phyloP scores from a whole-genome alignment of 371 early-diverging fungal species.

The Mucor piriformis region DNA sequence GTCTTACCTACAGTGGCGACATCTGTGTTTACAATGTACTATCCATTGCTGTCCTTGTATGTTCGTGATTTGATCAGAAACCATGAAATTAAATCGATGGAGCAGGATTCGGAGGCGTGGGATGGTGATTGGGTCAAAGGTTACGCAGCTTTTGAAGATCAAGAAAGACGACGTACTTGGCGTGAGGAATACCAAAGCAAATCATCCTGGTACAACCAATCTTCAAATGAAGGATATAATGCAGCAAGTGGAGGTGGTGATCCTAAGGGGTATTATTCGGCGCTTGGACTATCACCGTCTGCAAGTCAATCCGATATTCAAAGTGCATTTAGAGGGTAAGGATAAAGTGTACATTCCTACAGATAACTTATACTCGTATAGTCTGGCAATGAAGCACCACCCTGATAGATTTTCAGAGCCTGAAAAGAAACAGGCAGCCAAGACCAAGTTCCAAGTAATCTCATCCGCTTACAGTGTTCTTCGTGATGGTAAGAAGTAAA shows the following conservation, averaged over 20 bases:
- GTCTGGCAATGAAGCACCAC: conserved; percentile 55
- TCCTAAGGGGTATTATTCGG: conserved; percentile 54
- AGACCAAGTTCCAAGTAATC: conserved; percentile 58
- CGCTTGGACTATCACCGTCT: conserved; percentile 41
- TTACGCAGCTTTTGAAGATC: conserved; percentile 59
- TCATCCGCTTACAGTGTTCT: conserved; percentile 63
- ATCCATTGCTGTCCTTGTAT: conserved; percentile 53
- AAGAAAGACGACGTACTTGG: conserved; percentile 57
- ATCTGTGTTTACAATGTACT: conserved; percentile 57
- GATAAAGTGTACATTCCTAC: not conserved
- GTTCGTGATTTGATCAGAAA: conserved; percentile 53
- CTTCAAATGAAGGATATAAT: conserved; percentile 5
- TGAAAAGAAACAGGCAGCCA: conserved; percentile 55
- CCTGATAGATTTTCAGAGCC: conserved; percentile 60
- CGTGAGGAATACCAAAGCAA: conserved; percentile 43
- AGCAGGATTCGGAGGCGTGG: conserved; percentile 51
- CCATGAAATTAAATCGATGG: conserved; percentile 50
- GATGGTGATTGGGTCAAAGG: conserved; percentile 60
- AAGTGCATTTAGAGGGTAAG: conserved; percentile 60
- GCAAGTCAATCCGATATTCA: conserved; percentile 63
- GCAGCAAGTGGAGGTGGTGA: conserved; percentile 24
- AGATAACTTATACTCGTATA: conserved; percentile 9
- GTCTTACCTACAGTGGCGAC: conserved; percentile 55
- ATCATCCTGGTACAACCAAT: conserved; percentile 16
- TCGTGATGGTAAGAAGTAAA: conserved; percentile 52